These are phyloP conservation scores for Poronia punctata DNA, from an alignment of 495 filamentous ascomycete species.

Conservation along the genomic window DNA sequence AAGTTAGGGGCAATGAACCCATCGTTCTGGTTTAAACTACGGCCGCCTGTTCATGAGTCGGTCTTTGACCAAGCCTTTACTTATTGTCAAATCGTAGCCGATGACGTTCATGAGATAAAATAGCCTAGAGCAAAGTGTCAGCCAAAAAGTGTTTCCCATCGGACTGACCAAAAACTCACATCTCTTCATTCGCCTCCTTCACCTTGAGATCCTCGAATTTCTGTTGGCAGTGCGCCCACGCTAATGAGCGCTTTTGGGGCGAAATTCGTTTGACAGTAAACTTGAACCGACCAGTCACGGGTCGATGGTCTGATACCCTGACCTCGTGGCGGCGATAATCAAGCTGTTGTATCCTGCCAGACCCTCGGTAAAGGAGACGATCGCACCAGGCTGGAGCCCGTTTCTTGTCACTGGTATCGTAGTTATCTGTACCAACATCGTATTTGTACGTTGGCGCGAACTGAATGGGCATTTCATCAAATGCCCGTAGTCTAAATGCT, in stretches of 20 bases:
- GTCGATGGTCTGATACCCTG: conserved; percentile 82
- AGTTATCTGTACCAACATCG: conserved; percentile 88
- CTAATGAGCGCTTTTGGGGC: conserved; percentile 51
- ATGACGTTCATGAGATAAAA: conserved; percentile 38
- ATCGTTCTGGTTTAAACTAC: too few species aligned
- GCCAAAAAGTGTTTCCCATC: conserved; percentile 2
- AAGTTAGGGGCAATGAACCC: too few species aligned
- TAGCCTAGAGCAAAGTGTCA: conserved; percentile 30
- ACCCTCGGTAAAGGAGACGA: conserved; percentile 76
- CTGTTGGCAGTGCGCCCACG: conserved; percentile 64
- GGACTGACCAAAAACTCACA: conserved; percentile 25
- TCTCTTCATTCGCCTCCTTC: conserved; percentile 53
- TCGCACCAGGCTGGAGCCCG: conserved; percentile 97
- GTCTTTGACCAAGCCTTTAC: conserved; percentile 31
- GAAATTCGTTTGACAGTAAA: conserved; percentile 75
- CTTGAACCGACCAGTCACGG: conserved; percentile 77
- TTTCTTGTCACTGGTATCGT: conserved; percentile 92
- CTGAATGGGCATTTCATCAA: conserved; percentile 76
- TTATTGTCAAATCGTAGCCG: conserved; percentile 38
- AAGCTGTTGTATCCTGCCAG: conserved; percentile 75
- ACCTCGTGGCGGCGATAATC: conserved; percentile 88
- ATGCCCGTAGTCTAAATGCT: conserved; percentile 76
- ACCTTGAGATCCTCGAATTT: conserved; percentile 64
- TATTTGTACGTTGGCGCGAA: conserved; percentile 98
- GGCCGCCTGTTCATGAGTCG: conserved; percentile 25